Evolutionary conservation across 371 early-diverging fungal species (phyloP), one percentile per base, ranked within the genome.

Genomic region (Syncephalis fuscata): DNA sequence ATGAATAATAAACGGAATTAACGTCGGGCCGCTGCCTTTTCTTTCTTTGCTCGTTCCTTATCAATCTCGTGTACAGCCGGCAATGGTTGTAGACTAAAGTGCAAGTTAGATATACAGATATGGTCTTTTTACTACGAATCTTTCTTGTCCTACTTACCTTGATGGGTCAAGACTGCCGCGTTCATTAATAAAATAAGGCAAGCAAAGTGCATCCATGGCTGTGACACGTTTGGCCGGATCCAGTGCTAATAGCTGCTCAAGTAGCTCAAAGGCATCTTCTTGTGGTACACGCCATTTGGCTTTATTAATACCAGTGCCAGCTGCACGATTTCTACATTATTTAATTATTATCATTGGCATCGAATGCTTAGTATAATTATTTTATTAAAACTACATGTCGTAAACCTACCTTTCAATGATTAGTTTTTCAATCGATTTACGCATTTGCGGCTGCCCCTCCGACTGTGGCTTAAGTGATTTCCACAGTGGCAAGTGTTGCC

Each of bases 181-280:
- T 20, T 64, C 63, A 1, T 64, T 64, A 50, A 70, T 76, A 39
- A 79, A 76, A 36, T 73, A 79, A 46, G 74, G 73, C 52, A 92
- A 90, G 3, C 74, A 71, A 17, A 92, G 63, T 4, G 87, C 91
- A 5, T 76, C 63, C 22, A 67, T 56, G 0, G 90, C 91, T 0
- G 80, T 80, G 15, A 84, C 57, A 22, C 95, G 63, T 40, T 70
- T 70, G 3, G 62, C 60, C 16, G 92, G 90, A 54, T 91, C 78
- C 16, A 85, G 66, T 15, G 70, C 66, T 45, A 94, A 58, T 19
- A 88, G 57, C 54, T 76, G 71, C 39, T 83, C 80, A 44, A 92
- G 56, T 25, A 93, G 56, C 51, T 87, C 87, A 9, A 71, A 75
- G 3, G 81, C 78, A 11, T 41, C 32, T 11, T 32, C 32, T 32